Conservation (phyloP, 805 yeast species). For the Lachancea thermotolerans region DNA sequence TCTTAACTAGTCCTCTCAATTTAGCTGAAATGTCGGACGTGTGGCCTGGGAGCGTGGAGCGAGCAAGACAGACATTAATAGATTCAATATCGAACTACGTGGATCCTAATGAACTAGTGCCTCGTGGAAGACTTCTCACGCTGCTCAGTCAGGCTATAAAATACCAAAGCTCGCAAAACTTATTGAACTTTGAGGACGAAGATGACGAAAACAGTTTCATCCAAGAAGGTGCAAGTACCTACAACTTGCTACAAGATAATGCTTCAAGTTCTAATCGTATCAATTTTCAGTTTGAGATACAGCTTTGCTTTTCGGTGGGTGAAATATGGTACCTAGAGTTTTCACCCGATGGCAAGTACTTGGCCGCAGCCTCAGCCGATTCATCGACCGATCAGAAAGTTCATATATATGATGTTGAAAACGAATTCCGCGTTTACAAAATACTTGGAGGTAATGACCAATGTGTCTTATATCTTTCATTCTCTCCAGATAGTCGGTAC, state of each 20-base stretch:
- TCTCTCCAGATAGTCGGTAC: conserved; percentile 67
- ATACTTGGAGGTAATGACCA: conserved; percentile 41
- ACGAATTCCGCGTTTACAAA: conserved; percentile 36
- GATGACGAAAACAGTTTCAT: conserved; percentile 7
- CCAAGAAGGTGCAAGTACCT: conserved; percentile 12
- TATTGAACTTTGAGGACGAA: conserved; percentile 29
- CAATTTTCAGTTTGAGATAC: conserved; percentile 16
- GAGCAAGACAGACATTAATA: conserved; percentile 38
- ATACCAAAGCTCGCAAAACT: conserved; percentile 37
- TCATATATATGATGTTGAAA: conserved; percentile 56
- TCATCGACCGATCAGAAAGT: conserved; percentile 41
- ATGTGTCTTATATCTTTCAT: conserved; percentile 58
- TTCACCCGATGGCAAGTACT: conserved; percentile 65
- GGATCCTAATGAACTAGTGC: conserved; percentile 47
- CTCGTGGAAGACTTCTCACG: conserved; percentile 44
- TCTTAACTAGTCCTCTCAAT: conserved; percentile 24
- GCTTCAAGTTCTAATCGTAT: conserved; percentile 16
- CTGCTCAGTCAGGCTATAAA: conserved; percentile 45
- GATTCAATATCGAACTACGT: conserved; percentile 40
- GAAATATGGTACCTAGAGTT: conserved; percentile 84
- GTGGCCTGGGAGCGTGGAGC: conserved; percentile 28
- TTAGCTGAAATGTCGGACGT: conserved; percentile 22
- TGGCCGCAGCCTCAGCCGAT: conserved; percentile 72
- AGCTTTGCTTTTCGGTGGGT: conserved; percentile 43
- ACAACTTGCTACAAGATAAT: conserved; percentile 19